Percentiles rank a stretch among this genome's conserved stretches.
These are phyloP conservation scores for Trametes cubensis DNA, from an alignment of 768 basidiomycete genomes.

Conservation along the genomic window DNA sequence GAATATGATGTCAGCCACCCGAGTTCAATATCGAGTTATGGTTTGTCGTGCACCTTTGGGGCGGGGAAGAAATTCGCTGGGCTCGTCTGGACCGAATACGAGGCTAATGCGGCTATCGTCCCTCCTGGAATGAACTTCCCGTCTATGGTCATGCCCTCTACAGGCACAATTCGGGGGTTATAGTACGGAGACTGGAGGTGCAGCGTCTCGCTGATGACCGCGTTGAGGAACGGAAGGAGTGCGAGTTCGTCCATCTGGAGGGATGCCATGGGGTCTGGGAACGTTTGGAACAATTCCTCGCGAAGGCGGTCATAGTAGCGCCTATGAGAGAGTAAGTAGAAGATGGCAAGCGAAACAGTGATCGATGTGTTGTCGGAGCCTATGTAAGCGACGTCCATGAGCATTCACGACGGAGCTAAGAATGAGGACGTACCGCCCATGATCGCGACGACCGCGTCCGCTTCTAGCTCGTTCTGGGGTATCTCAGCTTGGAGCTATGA, in stretches of 20 bases:
- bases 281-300: slow-evolving; percentile 34
- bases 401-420: too few relatives aligned
- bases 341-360: slow-evolving; percentile 31
- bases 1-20: too few relatives aligned
- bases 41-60: neutral
- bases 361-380: slow-evolving; percentile 37
- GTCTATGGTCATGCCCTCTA: slow-evolving; percentile 29
- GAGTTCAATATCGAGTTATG: too few relatives aligned
- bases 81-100: slow-evolving; percentile 33
- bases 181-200: slow-evolving; percentile 36
- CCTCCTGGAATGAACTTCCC: slow-evolving; percentile 35
- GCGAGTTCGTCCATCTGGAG: slow-evolving; percentile 26
- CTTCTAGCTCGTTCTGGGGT: slow-evolving; percentile 20
- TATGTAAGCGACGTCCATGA: too few relatives aligned
- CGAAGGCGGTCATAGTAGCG: slow-evolving; percentile 29
- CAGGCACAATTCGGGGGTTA: slow-evolving; percentile 37
- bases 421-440: slow-evolving; percentile 12
- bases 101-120: slow-evolving; percentile 35
- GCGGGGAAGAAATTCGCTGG: slow-evolving; percentile 38
- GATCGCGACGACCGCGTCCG: slow-evolving; percentile 30
- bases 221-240: slow-evolving; percentile 39
- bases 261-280: slow-evolving; percentile 24
- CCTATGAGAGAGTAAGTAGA: slow-evolving; percentile 31
- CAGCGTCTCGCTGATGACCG: slow-evolving; percentile 38
- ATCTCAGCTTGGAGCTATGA: slow-evolving; percentile 21